Percentiles rank a stretch among this genome's conserved stretches.
Evolutionary conservation across 2,329 filamentous ascomycete genomes (phyloP).

Genomic region (Ophiostoma sp.): DNA sequence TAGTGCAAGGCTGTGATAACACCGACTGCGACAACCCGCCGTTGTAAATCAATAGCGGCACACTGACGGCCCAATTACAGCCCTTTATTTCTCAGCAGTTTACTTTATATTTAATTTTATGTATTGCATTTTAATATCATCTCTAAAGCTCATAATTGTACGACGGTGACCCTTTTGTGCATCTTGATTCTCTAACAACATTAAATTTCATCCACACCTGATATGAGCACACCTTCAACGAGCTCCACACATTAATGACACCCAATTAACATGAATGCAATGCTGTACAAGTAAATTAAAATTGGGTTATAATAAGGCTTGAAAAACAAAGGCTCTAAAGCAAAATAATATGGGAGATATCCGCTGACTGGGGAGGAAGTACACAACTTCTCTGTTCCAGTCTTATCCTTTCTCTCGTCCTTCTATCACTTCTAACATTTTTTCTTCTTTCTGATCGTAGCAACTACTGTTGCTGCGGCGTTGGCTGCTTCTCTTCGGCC

Average conservation of each 20-base stretch:
- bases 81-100: background rate
- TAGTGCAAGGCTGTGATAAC: conserved; percentile 20
- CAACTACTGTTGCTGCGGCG: background rate
- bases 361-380: background rate
- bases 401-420: background rate
- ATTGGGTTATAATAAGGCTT: background rate
- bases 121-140: background rate
- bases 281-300: conserved; percentile 6
- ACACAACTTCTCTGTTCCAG: background rate
- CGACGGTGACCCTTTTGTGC: too few species aligned
- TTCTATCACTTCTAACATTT: background rate
- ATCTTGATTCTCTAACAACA: too few species aligned
- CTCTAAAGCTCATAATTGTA: too few species aligned
- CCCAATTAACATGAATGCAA: background rate
- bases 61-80: background rate
- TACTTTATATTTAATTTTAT: background rate
- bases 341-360: background rate
- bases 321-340: background rate
- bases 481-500: background rate
- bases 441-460: background rate
- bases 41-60: background rate
- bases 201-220: too few species aligned
- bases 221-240: too few species aligned
- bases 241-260: background rate
- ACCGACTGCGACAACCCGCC: background rate